Percentiles rank a stretch among this genome's conserved stretches.
Conservation (phyloP, 73 alveolate species). For the Uronychia setigera region DNA sequence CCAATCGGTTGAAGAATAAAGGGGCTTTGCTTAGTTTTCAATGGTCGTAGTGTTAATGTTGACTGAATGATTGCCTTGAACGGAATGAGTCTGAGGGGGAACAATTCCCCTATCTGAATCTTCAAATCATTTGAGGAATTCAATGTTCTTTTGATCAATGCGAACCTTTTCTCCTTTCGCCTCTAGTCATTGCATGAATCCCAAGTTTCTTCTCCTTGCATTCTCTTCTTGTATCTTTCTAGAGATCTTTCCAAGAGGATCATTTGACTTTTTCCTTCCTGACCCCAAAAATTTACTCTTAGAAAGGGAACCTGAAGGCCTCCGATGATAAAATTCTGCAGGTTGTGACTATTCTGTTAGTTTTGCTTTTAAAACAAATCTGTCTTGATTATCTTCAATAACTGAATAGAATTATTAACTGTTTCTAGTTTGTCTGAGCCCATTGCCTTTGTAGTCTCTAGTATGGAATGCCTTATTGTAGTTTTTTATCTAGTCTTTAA, state of each 20-base stretch:
- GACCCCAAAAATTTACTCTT: not conserved
- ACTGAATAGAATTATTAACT: not conserved
- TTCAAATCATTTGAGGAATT: not conserved
- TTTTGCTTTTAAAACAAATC: conserved; percentile 3
- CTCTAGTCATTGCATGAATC: not conserved
- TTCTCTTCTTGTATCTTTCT: not conserved
- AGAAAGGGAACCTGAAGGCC: not conserved
- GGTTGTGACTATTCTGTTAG: not conserved
- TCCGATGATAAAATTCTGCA: no score
- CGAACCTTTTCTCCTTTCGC: not conserved
- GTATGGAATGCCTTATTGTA: not conserved
- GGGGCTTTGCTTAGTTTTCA: no score
- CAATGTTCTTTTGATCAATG: not conserved
- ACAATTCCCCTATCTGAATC: not conserved
- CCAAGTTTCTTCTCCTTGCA: not conserved
- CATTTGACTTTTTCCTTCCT: not conserved
- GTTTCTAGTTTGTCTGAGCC: not conserved
- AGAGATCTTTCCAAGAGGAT: not conserved
- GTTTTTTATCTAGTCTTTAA: not conserved
- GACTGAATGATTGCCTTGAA: no score
- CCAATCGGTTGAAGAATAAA: not conserved
- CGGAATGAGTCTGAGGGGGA: not conserved
- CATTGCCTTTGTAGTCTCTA: not conserved
- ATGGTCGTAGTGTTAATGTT: no score
- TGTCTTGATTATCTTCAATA: not conserved